Evolutionary conservation across 768 basidiomycete genomes (phyloP).

Genomic region (Leucocoprinus leucothites): DNA sequence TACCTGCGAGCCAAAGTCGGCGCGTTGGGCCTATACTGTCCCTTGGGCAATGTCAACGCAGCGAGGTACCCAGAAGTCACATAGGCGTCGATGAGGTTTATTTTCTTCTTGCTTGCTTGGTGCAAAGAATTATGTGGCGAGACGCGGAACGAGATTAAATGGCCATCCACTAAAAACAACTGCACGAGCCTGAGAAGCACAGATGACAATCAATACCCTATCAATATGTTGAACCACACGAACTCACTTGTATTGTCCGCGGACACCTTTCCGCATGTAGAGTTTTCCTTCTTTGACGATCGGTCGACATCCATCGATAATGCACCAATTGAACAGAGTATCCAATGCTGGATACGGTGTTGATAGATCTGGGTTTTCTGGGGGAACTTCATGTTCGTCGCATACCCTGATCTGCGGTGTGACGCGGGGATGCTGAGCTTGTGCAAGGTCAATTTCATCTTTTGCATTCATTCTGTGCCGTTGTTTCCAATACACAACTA

Average conservation of each 20-base stretch:
- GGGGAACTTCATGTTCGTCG: slow-evolving; percentile 37
- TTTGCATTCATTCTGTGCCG: slow-evolving; percentile 73
- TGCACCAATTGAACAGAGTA: slow-evolving; percentile 84
- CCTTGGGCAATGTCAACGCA: slow-evolving; percentile 56
- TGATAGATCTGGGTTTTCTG: slow-evolving; percentile 54
- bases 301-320: slow-evolving; percentile 73
- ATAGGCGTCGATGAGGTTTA: slow-evolving; percentile 72
- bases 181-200: slow-evolving; percentile 52
- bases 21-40: slow-evolving; percentile 58
- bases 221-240: not conserved
- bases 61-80: slow-evolving; percentile 86
- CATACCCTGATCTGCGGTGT: slow-evolving; percentile 52
- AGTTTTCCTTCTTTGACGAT: slow-evolving; percentile 72
- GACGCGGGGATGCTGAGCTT: slow-evolving; percentile 52
- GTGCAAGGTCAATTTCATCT: slow-evolving; percentile 78
- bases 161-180: slow-evolving; percentile 71
- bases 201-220: slow-evolving; percentile 8
- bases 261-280: slow-evolving; percentile 66
- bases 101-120: slow-evolving; percentile 48
- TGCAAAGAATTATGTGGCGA: slow-evolving; percentile 57
- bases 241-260: slow-evolving; percentile 77
- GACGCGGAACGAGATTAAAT: slow-evolving; percentile 70
- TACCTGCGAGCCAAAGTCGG: slow-evolving; percentile 68
- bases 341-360: slow-evolving; percentile 55
- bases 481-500: slow-evolving; percentile 77